Conservation (phyloP, 2,329 filamentous ascomycete genomes). For the Laburnicola sp. region DNA sequence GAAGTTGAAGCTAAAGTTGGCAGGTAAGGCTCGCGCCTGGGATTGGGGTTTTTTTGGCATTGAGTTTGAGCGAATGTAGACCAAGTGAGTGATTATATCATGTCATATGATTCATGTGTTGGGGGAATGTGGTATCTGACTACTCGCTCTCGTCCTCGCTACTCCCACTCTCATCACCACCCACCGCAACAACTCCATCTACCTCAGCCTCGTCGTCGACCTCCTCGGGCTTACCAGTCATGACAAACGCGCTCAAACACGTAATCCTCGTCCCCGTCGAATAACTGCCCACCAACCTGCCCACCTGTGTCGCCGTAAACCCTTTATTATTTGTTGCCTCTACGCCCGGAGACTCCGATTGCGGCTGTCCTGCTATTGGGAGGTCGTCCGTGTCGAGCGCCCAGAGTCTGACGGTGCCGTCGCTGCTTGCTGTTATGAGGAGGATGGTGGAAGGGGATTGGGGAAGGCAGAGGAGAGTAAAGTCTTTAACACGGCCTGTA, state of each 20-base stretch:
- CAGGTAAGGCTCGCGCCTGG: background rate
- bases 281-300: conserved; percentile 72
- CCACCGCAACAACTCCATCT: conserved; percentile 20
- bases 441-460: conserved; percentile 48
- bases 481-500: conserved; percentile 81
- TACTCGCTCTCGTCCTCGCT: conserved; percentile 29
- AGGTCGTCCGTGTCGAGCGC: conserved; percentile 50
- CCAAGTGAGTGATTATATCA: too few species aligned
- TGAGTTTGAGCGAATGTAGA: too few species aligned
- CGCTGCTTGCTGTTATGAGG: conserved; percentile 77
- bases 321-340: conserved; percentile 21
- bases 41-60: background rate
- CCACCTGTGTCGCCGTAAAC: conserved; percentile 55
- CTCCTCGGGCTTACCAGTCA: conserved; percentile 59
- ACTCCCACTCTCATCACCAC: conserved; percentile 18
- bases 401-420: conserved; percentile 84
- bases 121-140: background rate
- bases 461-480: conserved; percentile 62
- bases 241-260: conserved; percentile 81
- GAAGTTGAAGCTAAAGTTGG: background rate
- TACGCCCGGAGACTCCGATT: background rate
- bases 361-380: background rate
- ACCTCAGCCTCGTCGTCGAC: conserved; percentile 19
- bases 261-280: conserved; percentile 89
- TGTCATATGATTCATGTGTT: too few species aligned